These are phyloP conservation scores for Penicillium sp. DNA, from an alignment of 2,329 filamentous ascomycete species.

Conservation along the genomic window DNA sequence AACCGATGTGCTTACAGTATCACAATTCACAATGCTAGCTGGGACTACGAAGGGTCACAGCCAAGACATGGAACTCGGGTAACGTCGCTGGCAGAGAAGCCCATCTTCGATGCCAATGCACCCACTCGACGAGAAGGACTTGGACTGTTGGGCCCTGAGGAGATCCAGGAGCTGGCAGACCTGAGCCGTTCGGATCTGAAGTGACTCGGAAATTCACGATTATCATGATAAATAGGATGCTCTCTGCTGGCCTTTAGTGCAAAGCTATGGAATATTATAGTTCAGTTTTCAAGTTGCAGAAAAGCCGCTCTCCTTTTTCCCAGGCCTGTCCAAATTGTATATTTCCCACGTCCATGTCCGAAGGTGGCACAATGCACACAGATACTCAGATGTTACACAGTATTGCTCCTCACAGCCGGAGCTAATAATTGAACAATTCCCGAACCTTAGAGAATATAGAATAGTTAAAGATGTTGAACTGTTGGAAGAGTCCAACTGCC, in stretches of 20 bases:
- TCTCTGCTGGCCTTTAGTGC: too few relatives aligned
- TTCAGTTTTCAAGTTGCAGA: too few relatives aligned
- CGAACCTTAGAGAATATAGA: too few relatives aligned
- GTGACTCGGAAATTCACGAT: neutral
- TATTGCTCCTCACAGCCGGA: too few relatives aligned
- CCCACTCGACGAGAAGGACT: constrained; percentile 64
- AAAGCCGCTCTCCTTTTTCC: too few relatives aligned
- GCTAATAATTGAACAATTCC: too few relatives aligned
- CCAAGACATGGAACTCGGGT: constrained; percentile 69
- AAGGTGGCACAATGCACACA: too few relatives aligned
- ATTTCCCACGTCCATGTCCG: too few relatives aligned
- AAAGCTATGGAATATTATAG: too few relatives aligned
- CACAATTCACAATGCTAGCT: constrained; percentile 69
- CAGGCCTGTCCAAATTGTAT: too few relatives aligned
- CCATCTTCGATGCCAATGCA: constrained; percentile 60
- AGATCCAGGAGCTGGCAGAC: constrained; percentile 34
- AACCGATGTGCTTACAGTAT: constrained; percentile 45
- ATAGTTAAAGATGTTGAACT: too few relatives aligned
- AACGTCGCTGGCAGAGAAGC: constrained; percentile 66
- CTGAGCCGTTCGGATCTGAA: constrained; percentile 5
- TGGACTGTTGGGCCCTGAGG: constrained; percentile 57
- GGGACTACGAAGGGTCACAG: constrained; percentile 65
- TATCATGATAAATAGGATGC: neutral
- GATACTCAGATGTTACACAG: too few relatives aligned
- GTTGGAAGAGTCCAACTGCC: constrained; percentile 1